Evolutionary conservation across 2,329 filamentous ascomycete species (phyloP).

Genomic region (Aspergillus uvarum): DNA sequence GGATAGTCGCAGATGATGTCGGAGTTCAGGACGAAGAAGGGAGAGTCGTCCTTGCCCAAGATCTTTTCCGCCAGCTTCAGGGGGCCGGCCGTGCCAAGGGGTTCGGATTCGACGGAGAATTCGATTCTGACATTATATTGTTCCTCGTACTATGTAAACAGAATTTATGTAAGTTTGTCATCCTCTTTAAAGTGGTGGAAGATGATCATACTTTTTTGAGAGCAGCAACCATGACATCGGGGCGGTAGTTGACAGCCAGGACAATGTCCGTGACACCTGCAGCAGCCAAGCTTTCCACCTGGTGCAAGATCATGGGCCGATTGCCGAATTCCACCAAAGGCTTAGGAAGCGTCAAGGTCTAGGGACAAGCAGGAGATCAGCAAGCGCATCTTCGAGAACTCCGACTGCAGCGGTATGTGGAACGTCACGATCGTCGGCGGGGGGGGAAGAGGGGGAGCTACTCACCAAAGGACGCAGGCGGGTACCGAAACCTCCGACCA

Average conservation of each 20-base stretch:
- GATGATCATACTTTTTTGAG: constrained; percentile 71
- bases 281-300: constrained; percentile 89
- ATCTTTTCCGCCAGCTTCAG: constrained; percentile 93
- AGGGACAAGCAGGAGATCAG: constrained; percentile 21
- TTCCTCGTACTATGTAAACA: constrained; percentile 69
- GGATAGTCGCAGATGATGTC: constrained; percentile 98
- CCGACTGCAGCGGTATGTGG: constrained; percentile 3
- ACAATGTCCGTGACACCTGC: constrained; percentile 97
- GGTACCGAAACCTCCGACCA: constrained; percentile 98
- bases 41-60: constrained; percentile 86
- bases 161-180: constrained; percentile 4
- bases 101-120: constrained; percentile 95
- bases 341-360: constrained; percentile 97
- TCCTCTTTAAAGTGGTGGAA: neutral
- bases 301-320: constrained; percentile 98
- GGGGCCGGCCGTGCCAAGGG: constrained; percentile 89
- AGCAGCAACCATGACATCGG: constrained; percentile 94
- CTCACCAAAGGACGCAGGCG: constrained; percentile 92
- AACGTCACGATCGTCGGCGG: constrained; percentile 18
- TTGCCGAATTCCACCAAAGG: constrained; percentile 98
- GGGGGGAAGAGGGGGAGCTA: constrained; percentile 28
- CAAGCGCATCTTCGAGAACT: constrained; percentile 3
- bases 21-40: constrained; percentile 98
- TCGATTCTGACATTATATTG: constrained; percentile 93
- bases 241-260: constrained; percentile 96